A percentile compares a stretch with the other conserved stretches of the same genome.
Evolutionary conservation across 202 grass and related monocot species (phyloP).

Genomic region (Panicum hallii): DNA sequence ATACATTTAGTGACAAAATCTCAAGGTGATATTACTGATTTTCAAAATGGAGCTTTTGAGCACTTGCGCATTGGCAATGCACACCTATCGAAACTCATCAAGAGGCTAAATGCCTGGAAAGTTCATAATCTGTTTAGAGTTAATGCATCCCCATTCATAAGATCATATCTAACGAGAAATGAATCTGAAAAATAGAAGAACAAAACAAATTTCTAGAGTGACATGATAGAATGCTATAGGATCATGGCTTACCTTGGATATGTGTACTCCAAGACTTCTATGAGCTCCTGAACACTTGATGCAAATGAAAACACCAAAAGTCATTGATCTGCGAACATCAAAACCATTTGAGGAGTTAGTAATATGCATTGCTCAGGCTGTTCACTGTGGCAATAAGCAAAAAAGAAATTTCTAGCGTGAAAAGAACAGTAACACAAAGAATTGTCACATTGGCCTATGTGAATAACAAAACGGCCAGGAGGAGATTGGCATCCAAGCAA

Average conservation of each 20-base stretch:
- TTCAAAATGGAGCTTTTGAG: slow-evolving; percentile 20
- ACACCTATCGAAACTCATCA: background rate
- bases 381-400: slow-evolving; percentile 7
- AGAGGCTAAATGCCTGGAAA: background rate
- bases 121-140: background rate
- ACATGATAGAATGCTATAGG: background rate
- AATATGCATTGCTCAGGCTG: background rate
- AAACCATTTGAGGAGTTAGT: slow-evolving; percentile 23
- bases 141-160: slow-evolving; percentile 25
- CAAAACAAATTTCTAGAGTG: slow-evolving; percentile 7
- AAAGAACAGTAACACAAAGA: background rate
- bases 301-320: slow-evolving; percentile 92
- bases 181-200: slow-evolving; percentile 35
- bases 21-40: slow-evolving; percentile 13
- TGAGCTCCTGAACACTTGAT: slow-evolving; percentile 98
- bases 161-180: slow-evolving; percentile 3
- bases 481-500: background rate
- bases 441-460: background rate
- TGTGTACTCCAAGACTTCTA: slow-evolving; percentile 93
- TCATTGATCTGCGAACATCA: slow-evolving; percentile 67
- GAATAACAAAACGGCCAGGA: background rate
- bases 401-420: background rate
- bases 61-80: background rate
- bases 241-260: slow-evolving; percentile 73
- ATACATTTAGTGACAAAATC: background rate